A percentile compares a stretch with the other conserved stretches of the same genome.
These are phyloP conservation scores for Clitoria ternatea DNA, from an alignment of 306 rosid genomes.

Conservation along the genomic window DNA sequence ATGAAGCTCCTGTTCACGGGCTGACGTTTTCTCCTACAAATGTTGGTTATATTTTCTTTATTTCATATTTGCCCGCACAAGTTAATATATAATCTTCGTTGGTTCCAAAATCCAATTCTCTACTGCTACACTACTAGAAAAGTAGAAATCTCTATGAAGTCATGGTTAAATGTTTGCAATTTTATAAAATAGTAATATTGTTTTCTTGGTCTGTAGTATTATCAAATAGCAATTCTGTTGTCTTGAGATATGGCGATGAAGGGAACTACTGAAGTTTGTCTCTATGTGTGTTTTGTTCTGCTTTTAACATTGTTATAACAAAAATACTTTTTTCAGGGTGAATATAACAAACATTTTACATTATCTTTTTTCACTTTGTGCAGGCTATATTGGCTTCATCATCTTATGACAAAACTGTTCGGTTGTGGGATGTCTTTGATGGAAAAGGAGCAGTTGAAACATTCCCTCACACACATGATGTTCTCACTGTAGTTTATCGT, in stretches of 20 bases:
- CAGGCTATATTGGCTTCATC: constrained; percentile 89
- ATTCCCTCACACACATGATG: constrained; percentile 78
- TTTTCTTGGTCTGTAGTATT: not conserved
- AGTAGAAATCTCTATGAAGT: not conserved
- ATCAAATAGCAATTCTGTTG: not conserved
- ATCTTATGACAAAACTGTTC: constrained; percentile 87
- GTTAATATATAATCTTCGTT: not conserved
- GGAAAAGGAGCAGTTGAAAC: constrained; percentile 92
- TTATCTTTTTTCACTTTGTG: constrained; percentile 15
- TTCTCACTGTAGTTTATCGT: constrained; percentile 82
- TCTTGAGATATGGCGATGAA: not conserved
- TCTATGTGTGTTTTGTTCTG: constrained; percentile 10
- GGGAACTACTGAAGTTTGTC: constrained; percentile 4
- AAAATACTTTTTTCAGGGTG: no score
- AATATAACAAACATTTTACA: no score
- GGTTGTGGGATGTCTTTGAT: constrained; percentile 95
- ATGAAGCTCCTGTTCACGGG: constrained; percentile 96
- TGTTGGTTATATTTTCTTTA: constrained; percentile 48
- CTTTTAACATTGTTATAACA: not conserved
- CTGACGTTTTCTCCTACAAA: constrained; percentile 85
- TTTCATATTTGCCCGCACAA: not conserved
- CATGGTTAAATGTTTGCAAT: not conserved
- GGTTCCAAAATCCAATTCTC: not conserved
- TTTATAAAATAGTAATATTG: constrained; percentile 13
- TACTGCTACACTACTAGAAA: not conserved